Percentiles rank a stretch among this genome's conserved stretches.
Conservation (phyloP, 495 filamentous ascomycete genomes). For the Neurospora sp. region DNA sequence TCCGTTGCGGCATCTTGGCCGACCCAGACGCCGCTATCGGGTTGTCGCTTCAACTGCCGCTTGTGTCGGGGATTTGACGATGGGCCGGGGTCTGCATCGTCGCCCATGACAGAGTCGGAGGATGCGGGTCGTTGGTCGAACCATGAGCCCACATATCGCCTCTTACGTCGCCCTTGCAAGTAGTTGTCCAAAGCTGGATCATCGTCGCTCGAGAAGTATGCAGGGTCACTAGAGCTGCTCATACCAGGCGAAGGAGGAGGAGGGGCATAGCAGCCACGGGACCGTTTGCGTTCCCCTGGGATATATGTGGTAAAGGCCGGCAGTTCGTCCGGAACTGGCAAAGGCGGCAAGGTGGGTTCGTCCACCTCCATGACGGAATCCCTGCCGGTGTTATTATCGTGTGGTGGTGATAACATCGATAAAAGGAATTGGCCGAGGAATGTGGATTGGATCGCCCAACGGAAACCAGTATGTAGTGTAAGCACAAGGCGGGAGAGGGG, state of each 20-base stretch:
- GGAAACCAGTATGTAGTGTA: background rate
- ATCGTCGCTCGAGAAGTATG: slow-evolving; percentile 72
- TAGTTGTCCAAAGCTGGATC: slow-evolving; percentile 68
- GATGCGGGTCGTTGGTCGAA: slow-evolving; percentile 47
- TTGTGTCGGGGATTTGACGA: slow-evolving; percentile 34
- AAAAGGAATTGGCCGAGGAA: background rate
- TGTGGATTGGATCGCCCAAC: background rate
- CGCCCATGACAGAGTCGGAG: slow-evolving; percentile 31
- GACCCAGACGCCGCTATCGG: slow-evolving; percentile 82
- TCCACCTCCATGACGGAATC: slow-evolving; percentile 19
- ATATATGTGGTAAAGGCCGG: slow-evolving; percentile 18
- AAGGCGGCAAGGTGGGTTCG: slow-evolving; percentile 34
- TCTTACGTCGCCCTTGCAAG: slow-evolving; percentile 36
- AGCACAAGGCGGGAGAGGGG: background rate
- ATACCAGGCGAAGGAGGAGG: slow-evolving; percentile 12
- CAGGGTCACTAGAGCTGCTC: slow-evolving; percentile 57
- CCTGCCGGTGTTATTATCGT: slow-evolving; percentile 11
- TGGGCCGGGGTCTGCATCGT: slow-evolving; percentile 13
- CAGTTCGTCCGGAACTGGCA: slow-evolving; percentile 14
- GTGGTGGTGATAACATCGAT: background rate
- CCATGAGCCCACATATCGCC: slow-evolving; percentile 61
- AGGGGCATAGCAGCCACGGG: slow-evolving; percentile 16
- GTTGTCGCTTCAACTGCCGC: slow-evolving; percentile 49
- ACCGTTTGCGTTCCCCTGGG: slow-evolving; percentile 34
- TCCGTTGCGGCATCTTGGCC: slow-evolving; percentile 48